A percentile compares a stretch with the other conserved stretches of the same genome.
phyloP scores from a whole-genome alignment of 164 flowering plant species.

The Aristolochia fimbriata region DNA sequence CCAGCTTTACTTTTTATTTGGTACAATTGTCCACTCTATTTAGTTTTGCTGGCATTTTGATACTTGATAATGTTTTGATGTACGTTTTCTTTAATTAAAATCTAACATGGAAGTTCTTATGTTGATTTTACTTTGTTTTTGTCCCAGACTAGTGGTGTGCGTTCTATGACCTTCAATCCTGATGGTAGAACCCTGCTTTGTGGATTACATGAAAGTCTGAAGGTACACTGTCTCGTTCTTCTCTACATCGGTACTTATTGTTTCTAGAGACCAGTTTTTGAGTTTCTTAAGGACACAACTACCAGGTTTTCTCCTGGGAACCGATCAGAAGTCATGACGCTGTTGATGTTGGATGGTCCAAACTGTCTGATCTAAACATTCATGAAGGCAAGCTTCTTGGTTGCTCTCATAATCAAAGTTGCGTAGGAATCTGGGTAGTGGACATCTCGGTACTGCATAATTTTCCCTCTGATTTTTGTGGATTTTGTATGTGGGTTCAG shows the following conservation, averaged over 20 bases:
- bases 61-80: too few species aligned
- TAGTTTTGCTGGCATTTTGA: too few species aligned
- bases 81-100: too few species aligned
- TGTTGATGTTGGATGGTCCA: constrained; percentile 99
- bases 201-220: constrained; percentile 91
- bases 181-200: constrained; percentile 92
- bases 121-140: constrained; percentile 3
- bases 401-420: constrained; percentile 95
- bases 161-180: constrained; percentile 82
- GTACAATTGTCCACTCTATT: too few species aligned
- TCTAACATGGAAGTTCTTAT: too few species aligned
- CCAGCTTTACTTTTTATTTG: too few species aligned
- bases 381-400: constrained; percentile 99
- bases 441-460: constrained; percentile 68
- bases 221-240: constrained; percentile 28
- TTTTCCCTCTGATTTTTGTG: constrained; percentile 3
- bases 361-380: constrained; percentile 80
- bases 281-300: constrained; percentile 2
- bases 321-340: constrained; percentile 86
- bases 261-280: not conserved
- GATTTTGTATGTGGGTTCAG: not conserved
- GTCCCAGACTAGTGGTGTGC: constrained; percentile 73
- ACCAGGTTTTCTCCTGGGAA: constrained; percentile 91
- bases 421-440: constrained; percentile 99
- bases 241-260: not conserved